Base-by-base conservation (phyloP, 306 rosid genomes). In the Vigna unguiculata region DNA sequence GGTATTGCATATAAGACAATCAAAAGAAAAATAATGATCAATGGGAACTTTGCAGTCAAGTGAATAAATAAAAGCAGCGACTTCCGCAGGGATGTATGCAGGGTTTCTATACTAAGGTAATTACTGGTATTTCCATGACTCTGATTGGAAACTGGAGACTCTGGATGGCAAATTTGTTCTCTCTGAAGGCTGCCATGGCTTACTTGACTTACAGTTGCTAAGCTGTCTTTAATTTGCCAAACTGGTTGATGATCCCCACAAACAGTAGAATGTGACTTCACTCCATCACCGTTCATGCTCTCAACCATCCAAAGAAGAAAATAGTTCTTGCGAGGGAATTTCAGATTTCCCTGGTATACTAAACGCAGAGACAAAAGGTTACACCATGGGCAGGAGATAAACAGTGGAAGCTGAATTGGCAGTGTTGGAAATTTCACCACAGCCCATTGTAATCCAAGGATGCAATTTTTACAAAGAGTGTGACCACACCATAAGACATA, bases 221-320 rank as follows among this genome's bases (percentile, higher is more conserved):
- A 71, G 82, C 74, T 83, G 54, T 87, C 92, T 25, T 80, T 87
- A 32, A 45, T 32, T 21, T 88, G 86, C 83, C 84, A 87, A 25
- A 47, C 79, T 30, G 82, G 67, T 13, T 77, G 89, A 55, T 74
- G 64, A 83, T 90, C 91, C 52, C 81, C 86, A 11, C 84, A 22
- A n/a, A 36, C 53, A 59, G 84, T 59, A 54, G 90, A 84, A 58
- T 58, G 86, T 32, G 85, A 72, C 83, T 85, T 87, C 60, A 54
- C 86, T 77, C 96, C 79, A 58, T 92, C 96, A 63, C 89, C 96
- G 48, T 88, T 90, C 87, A 87, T 87, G 88, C 87, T 87, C 85
- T 92, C 97, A 59, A 92, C 88, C 97, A 92, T 92, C 97, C 97
- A 92, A 19, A 92, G 89, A 70, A 92, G 97, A 69, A 92, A 87